phyloP scores from a whole-genome alignment of 768 basidiomycete genomes.

The Tulasnella sp. region DNA sequence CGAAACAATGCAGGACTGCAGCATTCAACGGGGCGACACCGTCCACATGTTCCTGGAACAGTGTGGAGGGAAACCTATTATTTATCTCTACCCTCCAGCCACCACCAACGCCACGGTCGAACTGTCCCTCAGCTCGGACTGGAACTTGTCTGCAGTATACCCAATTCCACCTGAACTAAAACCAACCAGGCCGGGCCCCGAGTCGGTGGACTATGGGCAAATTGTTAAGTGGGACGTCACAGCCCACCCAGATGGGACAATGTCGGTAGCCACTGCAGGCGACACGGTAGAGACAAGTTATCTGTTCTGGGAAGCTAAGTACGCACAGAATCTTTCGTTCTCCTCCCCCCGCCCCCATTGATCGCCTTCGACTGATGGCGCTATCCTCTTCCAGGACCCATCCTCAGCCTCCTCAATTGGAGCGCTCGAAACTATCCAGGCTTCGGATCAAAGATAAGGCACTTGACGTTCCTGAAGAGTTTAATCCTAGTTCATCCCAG shows the following conservation, averaged over 20 bases:
- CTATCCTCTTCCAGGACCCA: background rate
- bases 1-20: background rate
- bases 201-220: background rate
- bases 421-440: background rate
- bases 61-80: background rate
- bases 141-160: constrained; percentile 40
- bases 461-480: background rate
- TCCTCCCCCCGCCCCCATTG: too few relatives aligned
- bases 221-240: background rate
- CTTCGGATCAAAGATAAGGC: background rate
- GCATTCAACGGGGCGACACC: background rate
- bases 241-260: background rate
- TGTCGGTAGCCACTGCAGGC: background rate
- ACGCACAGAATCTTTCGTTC: background rate
- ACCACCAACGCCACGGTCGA: constrained; percentile 33
- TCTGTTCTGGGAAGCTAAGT: background rate
- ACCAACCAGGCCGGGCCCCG: background rate
- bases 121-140: constrained; percentile 37
- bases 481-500: background rate
- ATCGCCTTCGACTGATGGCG: background rate
- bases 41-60: background rate
- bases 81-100: background rate
- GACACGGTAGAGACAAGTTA: background rate
- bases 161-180: constrained; percentile 33
- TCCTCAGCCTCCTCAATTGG: background rate